A percentile compares a stretch with the other conserved stretches of the same genome.
phyloP scores from a whole-genome alignment of 163 green algal species.

The Picocystis sp. region DNA sequence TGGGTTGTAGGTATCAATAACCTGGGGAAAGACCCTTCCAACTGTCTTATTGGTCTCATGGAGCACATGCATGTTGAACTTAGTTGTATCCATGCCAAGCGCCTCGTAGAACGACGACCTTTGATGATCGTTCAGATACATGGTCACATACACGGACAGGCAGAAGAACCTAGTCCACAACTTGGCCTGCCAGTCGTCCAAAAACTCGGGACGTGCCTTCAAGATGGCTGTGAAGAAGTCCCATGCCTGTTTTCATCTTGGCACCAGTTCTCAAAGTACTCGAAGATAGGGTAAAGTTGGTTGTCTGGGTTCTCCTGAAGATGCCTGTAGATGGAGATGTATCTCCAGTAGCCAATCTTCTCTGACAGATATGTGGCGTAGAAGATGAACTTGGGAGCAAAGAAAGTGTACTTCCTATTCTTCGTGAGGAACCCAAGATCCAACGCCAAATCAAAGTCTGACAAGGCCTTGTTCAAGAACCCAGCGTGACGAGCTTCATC shows the following conservation, averaged over 20 bases:
- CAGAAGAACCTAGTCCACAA: constrained; percentile 95
- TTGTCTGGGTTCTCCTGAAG: constrained; percentile 87
- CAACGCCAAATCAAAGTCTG: constrained; percentile 77
- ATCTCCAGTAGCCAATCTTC: constrained; percentile 98
- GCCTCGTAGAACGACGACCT: constrained; percentile 77
- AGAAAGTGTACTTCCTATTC: constrained; percentile 93
- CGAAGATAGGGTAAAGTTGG: constrained; percentile 94
- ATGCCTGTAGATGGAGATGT: constrained; percentile 97
- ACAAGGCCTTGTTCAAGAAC: constrained; percentile 92
- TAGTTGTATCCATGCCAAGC: constrained; percentile 78
- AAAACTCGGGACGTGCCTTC: constrained; percentile 72
- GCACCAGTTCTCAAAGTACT: constrained; percentile 99
- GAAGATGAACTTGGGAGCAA: constrained; percentile 97
- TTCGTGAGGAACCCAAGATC: constrained; percentile 98
- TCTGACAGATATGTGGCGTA: constrained; percentile 97
- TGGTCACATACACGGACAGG: constrained; percentile 93
- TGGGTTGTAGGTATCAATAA: constrained; percentile 65
- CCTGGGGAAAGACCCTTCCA: constrained; percentile 78
- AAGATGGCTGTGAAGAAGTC: constrained; percentile 82
- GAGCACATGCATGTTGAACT: constrained; percentile 98
- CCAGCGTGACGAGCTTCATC: constrained; percentile 94
- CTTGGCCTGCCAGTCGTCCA: constrained; percentile 76
- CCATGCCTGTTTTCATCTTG: constrained; percentile 48
- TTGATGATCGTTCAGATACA: constrained; percentile 94
- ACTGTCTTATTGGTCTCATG: constrained; percentile 97